Evolutionary conservation across 768 basidiomycete species (phyloP).

Genomic region (Leccinum variicolor): DNA sequence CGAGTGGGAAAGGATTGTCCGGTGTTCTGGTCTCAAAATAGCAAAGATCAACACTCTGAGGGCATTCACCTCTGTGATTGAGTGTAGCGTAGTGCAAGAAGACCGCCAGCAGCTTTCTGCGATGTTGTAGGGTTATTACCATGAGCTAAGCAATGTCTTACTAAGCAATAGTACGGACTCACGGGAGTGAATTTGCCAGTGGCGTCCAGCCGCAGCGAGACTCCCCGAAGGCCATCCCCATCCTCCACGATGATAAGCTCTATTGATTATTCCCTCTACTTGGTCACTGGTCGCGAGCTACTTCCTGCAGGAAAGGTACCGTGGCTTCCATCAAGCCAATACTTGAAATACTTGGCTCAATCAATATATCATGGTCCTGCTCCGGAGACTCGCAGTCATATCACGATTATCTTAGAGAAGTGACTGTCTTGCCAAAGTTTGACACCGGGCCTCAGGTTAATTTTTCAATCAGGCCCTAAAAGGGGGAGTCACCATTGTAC

Average conservation of each 20-base stretch:
- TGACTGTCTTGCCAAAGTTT: background rate
- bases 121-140: background rate
- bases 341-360: background rate
- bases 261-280: slow-evolving; percentile 73
- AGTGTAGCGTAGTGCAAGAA: background rate
- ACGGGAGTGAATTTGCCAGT: no score
- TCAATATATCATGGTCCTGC: slow-evolving; percentile 3
- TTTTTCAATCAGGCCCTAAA: slow-evolving; percentile 54
- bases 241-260: slow-evolving; percentile 4
- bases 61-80: slow-evolving; percentile 1
- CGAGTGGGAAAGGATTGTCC: background rate
- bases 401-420: slow-evolving; percentile 49
- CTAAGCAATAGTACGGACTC: no score
- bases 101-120: background rate
- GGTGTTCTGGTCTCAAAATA: background rate
- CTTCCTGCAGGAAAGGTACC: slow-evolving; percentile 73
- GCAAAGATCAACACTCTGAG: background rate
- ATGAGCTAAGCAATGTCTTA: no score
- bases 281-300: slow-evolving; percentile 80
- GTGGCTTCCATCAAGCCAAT: background rate
- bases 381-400: slow-evolving; percentile 48
- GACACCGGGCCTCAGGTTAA: slow-evolving; percentile 38
- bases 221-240: no score
- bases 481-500: slow-evolving; percentile 89
- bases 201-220: no score